Evolutionary conservation across 139 green algal genomes (phyloP).

Genomic region (Chlamydomonas sp.): DNA sequence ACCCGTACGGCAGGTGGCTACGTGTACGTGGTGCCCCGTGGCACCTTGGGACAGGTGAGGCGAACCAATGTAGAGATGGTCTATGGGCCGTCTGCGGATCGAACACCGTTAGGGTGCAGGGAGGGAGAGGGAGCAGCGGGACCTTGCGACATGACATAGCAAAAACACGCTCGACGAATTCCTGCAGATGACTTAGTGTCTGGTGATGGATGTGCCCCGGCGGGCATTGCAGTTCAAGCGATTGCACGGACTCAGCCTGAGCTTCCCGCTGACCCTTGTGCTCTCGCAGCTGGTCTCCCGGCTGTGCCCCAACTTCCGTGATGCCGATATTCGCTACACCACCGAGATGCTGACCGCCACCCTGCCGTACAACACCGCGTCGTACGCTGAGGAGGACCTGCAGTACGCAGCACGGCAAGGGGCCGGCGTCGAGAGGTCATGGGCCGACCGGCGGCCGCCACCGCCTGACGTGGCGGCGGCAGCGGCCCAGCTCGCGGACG

Average conservation of each 20-base stretch:
- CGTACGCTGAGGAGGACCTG: slow-evolving; percentile 46
- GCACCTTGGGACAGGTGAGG: neutral
- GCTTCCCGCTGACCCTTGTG: neutral
- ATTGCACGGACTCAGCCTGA: neutral
- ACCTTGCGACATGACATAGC: no score
- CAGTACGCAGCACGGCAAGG: slow-evolving; percentile 23
- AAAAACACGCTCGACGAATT: no score
- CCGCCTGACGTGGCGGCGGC: neutral
- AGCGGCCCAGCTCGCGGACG: slow-evolving; percentile 7
- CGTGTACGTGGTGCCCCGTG: neutral
- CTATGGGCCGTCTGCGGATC: no score
- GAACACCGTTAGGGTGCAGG: no score
- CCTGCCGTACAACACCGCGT: slow-evolving; percentile 37
- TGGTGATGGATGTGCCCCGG: no score
- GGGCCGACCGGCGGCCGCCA: slow-evolving; percentile 4
- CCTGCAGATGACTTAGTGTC: no score
- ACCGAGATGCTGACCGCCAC: slow-evolving; percentile 17
- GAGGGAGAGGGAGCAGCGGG: no score
- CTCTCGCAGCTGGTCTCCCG: neutral
- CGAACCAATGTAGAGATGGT: no score
- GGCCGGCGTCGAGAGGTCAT: slow-evolving; percentile 32
- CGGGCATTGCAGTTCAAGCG: no score
- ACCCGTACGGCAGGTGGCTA: neutral
- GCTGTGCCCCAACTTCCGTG: neutral
- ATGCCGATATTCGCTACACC: slow-evolving; percentile 14